These are phyloP conservation scores for Capsicum baccatum DNA, from an alignment of 257 asterid genomes.

Conservation along the genomic window DNA sequence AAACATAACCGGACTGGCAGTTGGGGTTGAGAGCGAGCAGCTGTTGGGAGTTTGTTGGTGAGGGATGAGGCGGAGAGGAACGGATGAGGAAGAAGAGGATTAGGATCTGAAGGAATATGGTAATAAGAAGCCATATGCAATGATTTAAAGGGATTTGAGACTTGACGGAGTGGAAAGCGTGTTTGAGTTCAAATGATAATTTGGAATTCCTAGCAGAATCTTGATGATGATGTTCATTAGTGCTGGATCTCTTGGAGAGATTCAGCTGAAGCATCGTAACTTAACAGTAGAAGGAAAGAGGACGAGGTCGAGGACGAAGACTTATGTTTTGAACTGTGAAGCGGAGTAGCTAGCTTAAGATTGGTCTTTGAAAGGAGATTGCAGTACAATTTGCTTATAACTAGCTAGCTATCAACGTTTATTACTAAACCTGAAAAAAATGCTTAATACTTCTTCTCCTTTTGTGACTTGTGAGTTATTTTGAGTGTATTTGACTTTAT, in stretches of 20 bases:
- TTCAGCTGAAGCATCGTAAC: constrained; percentile 9
- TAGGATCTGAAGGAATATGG: constrained; percentile 30
- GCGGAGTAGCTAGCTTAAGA: background rate
- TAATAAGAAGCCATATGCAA: constrained; percentile 29
- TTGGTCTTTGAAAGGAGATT: background rate
- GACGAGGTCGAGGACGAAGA: background rate
- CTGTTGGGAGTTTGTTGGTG: constrained; percentile 28
- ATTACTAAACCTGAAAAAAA: background rate
- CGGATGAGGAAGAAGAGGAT: constrained; percentile 37
- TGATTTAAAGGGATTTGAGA: constrained; percentile 32
- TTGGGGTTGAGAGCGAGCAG: background rate
- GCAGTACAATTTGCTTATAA: background rate
- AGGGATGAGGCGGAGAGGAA: constrained; percentile 32
- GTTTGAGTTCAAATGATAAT: constrained; percentile 15
- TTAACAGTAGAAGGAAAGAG: background rate
- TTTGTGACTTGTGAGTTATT: background rate
- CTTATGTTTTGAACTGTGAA: background rate
- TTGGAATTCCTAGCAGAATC: constrained; percentile 24
- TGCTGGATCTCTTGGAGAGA: constrained; percentile 21
- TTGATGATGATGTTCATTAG: background rate
- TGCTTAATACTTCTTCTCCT: background rate
- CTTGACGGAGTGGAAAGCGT: constrained; percentile 27
- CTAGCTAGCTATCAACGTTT: background rate
- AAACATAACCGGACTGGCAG: constrained; percentile 56
- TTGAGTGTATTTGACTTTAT: background rate